Percentiles rank a stretch among this genome's conserved stretches.
These are phyloP conservation scores for Paspalum vaginatum DNA, from an alignment of 176 grass and related monocot species.

Conservation along the genomic window DNA sequence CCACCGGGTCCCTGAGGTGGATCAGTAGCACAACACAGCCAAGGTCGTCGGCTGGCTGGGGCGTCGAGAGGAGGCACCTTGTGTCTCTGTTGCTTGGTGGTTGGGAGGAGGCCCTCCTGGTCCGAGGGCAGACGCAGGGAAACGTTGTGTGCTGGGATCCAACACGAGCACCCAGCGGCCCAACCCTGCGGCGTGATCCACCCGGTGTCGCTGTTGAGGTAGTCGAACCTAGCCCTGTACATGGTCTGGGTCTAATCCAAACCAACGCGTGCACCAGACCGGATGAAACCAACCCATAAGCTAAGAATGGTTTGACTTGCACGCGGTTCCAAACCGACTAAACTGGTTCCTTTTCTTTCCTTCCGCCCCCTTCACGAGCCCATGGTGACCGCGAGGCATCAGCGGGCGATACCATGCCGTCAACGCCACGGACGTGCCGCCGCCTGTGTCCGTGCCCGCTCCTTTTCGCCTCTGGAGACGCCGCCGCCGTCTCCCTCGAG, in stretches of 20 bases:
- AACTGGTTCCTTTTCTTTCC: not conserved
- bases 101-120: not conserved
- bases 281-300: too few species aligned
- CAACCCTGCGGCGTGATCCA: constrained; percentile 16
- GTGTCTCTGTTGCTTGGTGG: not conserved
- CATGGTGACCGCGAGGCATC: not conserved
- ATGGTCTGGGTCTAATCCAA: too few species aligned
- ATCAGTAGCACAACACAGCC: not conserved
- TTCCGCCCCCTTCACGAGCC: not conserved
- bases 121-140: not conserved
- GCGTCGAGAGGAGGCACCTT: not conserved
- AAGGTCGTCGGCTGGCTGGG: not conserved
- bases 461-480: not conserved
- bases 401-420: constrained; percentile 20
- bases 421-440: constrained; percentile 37
- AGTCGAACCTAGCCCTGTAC: too few species aligned
- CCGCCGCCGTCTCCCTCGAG: constrained; percentile 28
- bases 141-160: not conserved
- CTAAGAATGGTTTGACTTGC: too few species aligned
- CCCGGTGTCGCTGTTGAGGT: not conserved
- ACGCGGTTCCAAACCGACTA: too few species aligned
- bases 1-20: not conserved
- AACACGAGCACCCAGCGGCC: not conserved
- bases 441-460: constrained; percentile 14
- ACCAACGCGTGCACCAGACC: too few species aligned